Percentiles rank a stretch among this genome's conserved stretches.
Evolutionary conservation across 345 rosid genomes (phyloP).

Genomic region (Xanthoceras sorbifolium): DNA sequence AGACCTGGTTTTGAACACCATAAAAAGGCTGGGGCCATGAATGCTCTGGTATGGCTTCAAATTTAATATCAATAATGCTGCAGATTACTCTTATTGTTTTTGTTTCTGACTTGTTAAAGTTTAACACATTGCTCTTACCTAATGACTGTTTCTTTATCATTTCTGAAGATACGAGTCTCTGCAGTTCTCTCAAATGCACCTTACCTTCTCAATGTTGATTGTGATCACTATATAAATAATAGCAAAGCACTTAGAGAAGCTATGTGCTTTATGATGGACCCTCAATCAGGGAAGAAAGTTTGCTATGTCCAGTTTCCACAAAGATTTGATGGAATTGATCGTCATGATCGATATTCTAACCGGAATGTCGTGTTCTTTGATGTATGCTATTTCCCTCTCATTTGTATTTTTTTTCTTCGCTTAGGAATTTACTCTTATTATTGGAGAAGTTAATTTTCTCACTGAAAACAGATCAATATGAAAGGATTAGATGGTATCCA

Average conservation of each 20-base stretch:
- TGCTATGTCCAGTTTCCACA: slow-evolving; percentile 99
- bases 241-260: slow-evolving; percentile 96
- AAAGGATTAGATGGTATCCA: slow-evolving; percentile 98
- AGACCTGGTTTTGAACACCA: slow-evolving; percentile 99
- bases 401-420: slow-evolving; percentile 2
- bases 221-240: slow-evolving; percentile 96
- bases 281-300: slow-evolving; percentile 80
- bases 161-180: slow-evolving; percentile 77
- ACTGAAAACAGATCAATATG: slow-evolving; percentile 80
- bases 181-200: slow-evolving; percentile 96
- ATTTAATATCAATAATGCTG: background rate
- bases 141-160: slow-evolving; percentile 1
- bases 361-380: slow-evolving; percentile 94
- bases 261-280: slow-evolving; percentile 99
- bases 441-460: slow-evolving; percentile 16
- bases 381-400: slow-evolving; percentile 49
- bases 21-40: slow-evolving; percentile 99
- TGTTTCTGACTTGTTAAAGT: background rate
- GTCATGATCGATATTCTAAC: slow-evolving; percentile 94
- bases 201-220: slow-evolving; percentile 84
- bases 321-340: slow-evolving; percentile 98
- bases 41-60: slow-evolving; percentile 60
- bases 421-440: background rate
- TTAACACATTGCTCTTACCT: background rate
- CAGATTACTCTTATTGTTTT: background rate